Evolutionary conservation across 805 yeast species (phyloP).

Genomic region (Schwanniomyces polymorphus): DNA sequence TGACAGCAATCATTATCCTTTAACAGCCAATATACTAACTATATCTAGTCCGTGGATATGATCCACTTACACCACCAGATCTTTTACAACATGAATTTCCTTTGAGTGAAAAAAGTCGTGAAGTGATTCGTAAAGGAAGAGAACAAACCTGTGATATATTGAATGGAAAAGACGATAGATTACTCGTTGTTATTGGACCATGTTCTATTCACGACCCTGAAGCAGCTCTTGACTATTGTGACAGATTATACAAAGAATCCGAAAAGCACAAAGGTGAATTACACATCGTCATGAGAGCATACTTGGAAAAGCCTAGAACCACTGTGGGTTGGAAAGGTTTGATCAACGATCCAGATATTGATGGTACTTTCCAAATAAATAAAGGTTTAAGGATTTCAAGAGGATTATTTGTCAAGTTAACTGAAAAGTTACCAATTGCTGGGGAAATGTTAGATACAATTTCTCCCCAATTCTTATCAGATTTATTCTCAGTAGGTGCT

Average conservation of each 20-base stretch:
- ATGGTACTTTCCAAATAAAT: conserved; percentile 88
- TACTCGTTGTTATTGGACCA: conserved; percentile 91
- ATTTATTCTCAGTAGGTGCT: conserved; percentile 93
- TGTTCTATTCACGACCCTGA: conserved; percentile 94
- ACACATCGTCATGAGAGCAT: conserved; percentile 93
- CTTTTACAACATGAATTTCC: conserved; percentile 84
- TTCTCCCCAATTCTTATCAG: conserved; percentile 93
- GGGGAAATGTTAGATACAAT: conserved; percentile 98
- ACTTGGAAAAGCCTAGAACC: conserved; percentile 96
- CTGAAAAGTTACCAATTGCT: conserved; percentile 86
- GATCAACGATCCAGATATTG: conserved; percentile 95
- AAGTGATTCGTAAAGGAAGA: conserved; percentile 73
- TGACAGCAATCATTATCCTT: conserved; percentile 7
- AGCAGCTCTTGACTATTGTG: conserved; percentile 89
- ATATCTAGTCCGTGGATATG: conserved; percentile 66
- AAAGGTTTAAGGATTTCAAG: conserved; percentile 90
- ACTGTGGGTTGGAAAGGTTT: conserved; percentile 99
- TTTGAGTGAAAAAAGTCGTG: conserved; percentile 56
- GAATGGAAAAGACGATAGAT: conserved; percentile 81
- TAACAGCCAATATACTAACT: conserved; percentile 7
- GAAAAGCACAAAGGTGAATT: conserved; percentile 72
- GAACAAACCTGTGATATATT: conserved; percentile 70
- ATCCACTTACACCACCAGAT: conserved; percentile 95
- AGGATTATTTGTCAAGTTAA: conserved; percentile 79
- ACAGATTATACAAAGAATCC: conserved; percentile 56